Conservation (phyloP, 768 basidiomycete genomes). For the Chlorophyllum brunneum region DNA sequence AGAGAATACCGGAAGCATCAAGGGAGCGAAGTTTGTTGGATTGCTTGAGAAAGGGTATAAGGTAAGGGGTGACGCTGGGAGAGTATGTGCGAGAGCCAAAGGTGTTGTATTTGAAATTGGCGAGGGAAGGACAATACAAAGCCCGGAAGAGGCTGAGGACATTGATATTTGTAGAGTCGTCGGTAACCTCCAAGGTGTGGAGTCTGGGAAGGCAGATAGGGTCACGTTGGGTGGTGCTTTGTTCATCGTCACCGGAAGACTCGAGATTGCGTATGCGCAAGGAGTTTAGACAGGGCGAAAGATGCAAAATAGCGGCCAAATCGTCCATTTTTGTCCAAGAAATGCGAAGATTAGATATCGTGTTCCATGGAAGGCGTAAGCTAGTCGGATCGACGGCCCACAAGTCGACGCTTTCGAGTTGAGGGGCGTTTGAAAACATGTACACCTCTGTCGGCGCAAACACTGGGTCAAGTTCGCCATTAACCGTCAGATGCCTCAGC, state of each 20-base stretch:
- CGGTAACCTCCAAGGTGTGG: conserved; percentile 7
- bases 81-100: conserved; percentile 10
- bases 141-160: neutral
- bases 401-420: conserved; percentile 7
- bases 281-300: conserved; percentile 1
- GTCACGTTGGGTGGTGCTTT: neutral
- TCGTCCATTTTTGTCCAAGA: conserved; percentile 7
- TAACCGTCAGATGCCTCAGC: conserved; percentile 7
- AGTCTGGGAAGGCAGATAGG: conserved; percentile 1
- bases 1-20: conserved; percentile 9
- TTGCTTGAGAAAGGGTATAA: conserved; percentile 2
- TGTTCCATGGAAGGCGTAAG: conserved; percentile 6
- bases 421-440: conserved; percentile 7
- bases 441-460: conserved; percentile 6
- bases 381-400: conserved; percentile 9
- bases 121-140: conserved; percentile 5
- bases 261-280: conserved; percentile 8
- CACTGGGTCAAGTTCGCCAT: conserved; percentile 8
- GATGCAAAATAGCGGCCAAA: conserved; percentile 1
- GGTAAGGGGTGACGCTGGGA: neutral
- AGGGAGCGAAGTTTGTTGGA: conserved; percentile 3
- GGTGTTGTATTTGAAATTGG: conserved; percentile 9
- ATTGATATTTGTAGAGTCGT: conserved; percentile 2
- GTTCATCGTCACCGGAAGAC: neutral
- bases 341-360: conserved; percentile 3